Evolutionary conservation across 2,329 filamentous ascomycete species (phyloP).

Genomic region (Monosporascus cannonballus): DNA sequence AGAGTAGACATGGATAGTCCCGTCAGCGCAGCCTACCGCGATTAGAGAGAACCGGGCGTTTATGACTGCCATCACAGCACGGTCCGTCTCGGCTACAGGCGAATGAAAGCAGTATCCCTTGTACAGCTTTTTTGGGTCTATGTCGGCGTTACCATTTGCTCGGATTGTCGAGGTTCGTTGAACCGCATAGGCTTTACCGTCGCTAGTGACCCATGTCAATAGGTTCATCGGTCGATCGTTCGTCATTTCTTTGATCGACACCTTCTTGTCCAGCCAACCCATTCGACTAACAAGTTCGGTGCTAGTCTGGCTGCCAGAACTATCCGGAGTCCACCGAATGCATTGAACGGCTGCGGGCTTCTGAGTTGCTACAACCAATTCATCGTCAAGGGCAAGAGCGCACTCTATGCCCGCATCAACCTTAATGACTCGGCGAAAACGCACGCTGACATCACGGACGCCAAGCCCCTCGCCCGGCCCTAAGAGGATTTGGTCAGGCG

Average conservation of each 20-base stretch:
- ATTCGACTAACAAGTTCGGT: conserved; percentile 87
- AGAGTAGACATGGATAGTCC: conserved; percentile 81
- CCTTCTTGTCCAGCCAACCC: conserved; percentile 75
- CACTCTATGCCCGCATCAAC: conserved; percentile 91
- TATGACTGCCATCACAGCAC: conserved; percentile 71
- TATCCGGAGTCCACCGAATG: conserved; percentile 89
- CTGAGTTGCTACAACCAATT: conserved; percentile 82
- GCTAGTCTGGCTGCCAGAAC: conserved; percentile 73
- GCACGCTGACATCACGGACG: conserved; percentile 79
- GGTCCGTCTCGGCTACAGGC: conserved; percentile 52
- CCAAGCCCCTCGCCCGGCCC: conserved; percentile 78
- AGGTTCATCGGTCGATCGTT: conserved; percentile 96
- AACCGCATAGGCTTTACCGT: conserved; percentile 85
- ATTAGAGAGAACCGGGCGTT: conserved; percentile 94
- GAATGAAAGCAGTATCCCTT: conserved; percentile 86
- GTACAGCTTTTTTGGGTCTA: conserved; percentile 64
- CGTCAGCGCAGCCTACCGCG: conserved; percentile 75
- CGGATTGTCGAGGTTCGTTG: conserved; percentile 55
- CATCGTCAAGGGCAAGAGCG: conserved; percentile 83
- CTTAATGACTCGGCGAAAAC: conserved; percentile 96
- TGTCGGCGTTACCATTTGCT: conserved; percentile 34
- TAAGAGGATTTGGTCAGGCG: conserved; percentile 59
- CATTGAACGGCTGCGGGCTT: conserved; percentile 95
- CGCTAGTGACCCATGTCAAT: conserved; percentile 83
- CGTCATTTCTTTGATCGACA: conserved; percentile 75